A percentile compares a stretch with the other conserved stretches of the same genome.
Conservation (phyloP, 78 protist genomes). For the Bodo saltans region DNA sequence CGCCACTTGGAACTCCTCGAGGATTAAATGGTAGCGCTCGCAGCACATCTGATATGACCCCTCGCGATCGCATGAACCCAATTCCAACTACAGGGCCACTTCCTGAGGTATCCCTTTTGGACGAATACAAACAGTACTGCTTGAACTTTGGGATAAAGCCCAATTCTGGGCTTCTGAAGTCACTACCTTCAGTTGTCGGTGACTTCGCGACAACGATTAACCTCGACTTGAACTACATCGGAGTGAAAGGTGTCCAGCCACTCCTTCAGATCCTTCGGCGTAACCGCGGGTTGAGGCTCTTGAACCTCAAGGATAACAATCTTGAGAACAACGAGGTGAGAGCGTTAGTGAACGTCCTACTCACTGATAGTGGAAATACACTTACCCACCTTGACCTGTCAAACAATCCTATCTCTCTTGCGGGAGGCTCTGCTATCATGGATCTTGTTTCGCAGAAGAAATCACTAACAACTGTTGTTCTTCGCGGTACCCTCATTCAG, state of each 20-base stretch:
- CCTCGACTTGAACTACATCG: conserved; percentile 25
- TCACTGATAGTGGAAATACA: background rate
- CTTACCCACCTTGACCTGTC: background rate
- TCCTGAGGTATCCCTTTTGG: background rate
- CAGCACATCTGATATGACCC: too few species aligned
- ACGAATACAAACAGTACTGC: background rate
- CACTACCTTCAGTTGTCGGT: background rate
- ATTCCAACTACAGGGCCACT: too few species aligned
- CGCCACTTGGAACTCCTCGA: too few species aligned
- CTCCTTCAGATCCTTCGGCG: conserved; percentile 10
- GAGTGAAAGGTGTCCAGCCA: conserved; percentile 8
- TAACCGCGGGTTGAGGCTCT: conserved; percentile 8
- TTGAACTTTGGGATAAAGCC: background rate
- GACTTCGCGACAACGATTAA: background rate
- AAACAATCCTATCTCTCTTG: conserved; percentile 3
- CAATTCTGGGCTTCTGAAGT: conserved; percentile 3
- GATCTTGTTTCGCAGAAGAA: background rate
- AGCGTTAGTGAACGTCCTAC: conserved; percentile 4
- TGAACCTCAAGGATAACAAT: conserved; percentile 24
- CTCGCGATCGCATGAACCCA: too few species aligned
- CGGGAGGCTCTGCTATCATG: conserved; percentile 22
- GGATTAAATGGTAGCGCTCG: too few species aligned
- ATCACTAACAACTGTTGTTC: background rate
- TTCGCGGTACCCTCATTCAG: conserved; percentile 13
- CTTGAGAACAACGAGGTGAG: conserved; percentile 18